These are phyloP conservation scores for Backusella macrospora DNA, from an alignment of 192 early-diverging fungal genomes.

Conservation along the genomic window DNA sequence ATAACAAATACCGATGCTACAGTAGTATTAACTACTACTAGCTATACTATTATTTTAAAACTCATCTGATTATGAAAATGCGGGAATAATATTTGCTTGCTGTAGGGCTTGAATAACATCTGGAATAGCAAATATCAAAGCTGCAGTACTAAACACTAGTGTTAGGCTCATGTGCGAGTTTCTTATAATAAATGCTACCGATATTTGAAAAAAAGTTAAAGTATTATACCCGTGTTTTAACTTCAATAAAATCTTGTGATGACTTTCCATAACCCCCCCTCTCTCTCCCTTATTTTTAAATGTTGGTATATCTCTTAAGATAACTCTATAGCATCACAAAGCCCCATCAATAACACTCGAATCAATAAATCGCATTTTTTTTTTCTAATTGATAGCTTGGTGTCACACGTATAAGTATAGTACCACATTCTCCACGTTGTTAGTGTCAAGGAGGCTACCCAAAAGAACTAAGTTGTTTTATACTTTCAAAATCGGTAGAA, in stretches of 20 bases:
- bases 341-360: not conserved
- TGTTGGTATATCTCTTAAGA: not conserved
- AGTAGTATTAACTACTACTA: too few relatives aligned
- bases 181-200: not conserved
- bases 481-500: too few relatives aligned
- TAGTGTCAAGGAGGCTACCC: too few relatives aligned
- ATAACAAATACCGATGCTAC: too few relatives aligned
- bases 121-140: not conserved
- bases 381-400: not conserved
- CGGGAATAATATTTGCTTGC: not conserved
- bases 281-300: too few relatives aligned
- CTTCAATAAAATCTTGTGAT: not conserved
- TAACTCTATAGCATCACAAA: not conserved
- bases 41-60: too few relatives aligned
- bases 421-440: too few relatives aligned
- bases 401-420: too few relatives aligned
- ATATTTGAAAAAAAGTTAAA: conserved; percentile 1
- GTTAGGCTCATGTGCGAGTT: not conserved
- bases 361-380: not conserved
- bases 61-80: too few relatives aligned
- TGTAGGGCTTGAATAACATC: conserved; percentile 1
- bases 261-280: not conserved
- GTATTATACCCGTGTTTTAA: not conserved
- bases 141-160: not conserved
- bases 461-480: too few relatives aligned